phyloP scores from a whole-genome alignment of 176 grass and related monocot genomes.

The Tuctoria greenei region DNA sequence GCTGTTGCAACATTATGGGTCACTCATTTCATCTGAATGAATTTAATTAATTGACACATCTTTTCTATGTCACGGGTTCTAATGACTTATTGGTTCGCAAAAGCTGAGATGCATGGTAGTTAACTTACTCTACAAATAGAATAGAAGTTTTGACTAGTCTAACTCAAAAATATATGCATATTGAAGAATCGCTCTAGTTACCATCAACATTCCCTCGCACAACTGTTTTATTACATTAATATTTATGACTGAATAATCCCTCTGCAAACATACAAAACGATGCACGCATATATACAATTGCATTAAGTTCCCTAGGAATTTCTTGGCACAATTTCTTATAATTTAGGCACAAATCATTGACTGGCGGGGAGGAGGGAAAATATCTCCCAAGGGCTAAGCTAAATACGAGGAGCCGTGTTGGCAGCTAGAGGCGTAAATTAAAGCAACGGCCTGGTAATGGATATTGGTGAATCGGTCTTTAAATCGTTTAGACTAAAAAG shows the following conservation, averaged over 20 bases:
- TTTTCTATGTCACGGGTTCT: not conserved
- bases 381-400: no score
- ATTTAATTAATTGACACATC: not conserved
- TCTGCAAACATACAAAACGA: not conserved
- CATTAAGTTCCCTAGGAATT: not conserved
- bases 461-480: no score
- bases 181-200: not conserved
- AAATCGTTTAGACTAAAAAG: no score
- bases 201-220: not conserved
- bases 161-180: not conserved
- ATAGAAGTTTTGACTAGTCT: not conserved
- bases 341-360: not conserved
- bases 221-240: not conserved
- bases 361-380: not conserved
- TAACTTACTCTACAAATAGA: not conserved
- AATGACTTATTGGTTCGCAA: not conserved
- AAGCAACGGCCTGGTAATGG: no score
- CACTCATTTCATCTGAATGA: constrained; percentile 21
- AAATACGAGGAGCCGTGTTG: not conserved
- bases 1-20: constrained; percentile 31
- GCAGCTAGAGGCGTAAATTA: not conserved
- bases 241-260: not conserved
- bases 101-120: not conserved
- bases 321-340: not conserved
- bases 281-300: not conserved